Percentiles rank a stretch among this genome's conserved stretches.
Evolutionary conservation across 176 grass and related monocot genomes (phyloP).

Genomic region (Eremochloa ophiuroides): DNA sequence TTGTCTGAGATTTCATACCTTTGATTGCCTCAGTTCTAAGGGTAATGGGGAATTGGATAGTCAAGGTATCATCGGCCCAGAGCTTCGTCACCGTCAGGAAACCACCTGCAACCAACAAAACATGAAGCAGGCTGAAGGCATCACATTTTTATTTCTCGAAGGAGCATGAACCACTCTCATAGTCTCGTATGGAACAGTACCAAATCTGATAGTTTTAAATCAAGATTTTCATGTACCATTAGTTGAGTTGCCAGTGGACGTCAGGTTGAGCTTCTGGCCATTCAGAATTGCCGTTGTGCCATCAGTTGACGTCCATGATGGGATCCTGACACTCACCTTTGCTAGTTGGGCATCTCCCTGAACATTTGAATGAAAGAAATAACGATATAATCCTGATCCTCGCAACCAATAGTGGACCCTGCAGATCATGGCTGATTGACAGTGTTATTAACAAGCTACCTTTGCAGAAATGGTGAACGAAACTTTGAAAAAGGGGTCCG

Average conservation of each 20-base stretch:
- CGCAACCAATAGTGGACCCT: not conserved
- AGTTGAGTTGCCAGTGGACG: constrained; percentile 39
- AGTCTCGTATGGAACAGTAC: not conserved
- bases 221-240: not conserved
- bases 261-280: constrained; percentile 45
- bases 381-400: not conserved
- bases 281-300: constrained; percentile 48
- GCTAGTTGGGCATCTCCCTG: constrained; percentile 43
- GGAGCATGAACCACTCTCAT: not conserved
- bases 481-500: constrained; percentile 50
- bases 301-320: constrained; percentile 67
- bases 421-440: not conserved
- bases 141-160: not conserved
- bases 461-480: constrained; percentile 54
- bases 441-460: constrained; percentile 13
- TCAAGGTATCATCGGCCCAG: constrained; percentile 56
- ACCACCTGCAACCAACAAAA: constrained; percentile 48
- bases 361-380: not conserved
- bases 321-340: constrained; percentile 63
- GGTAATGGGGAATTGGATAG: constrained; percentile 49
- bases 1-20: constrained; percentile 29
- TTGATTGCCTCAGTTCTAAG: constrained; percentile 66
- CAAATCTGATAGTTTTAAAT: not conserved
- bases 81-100: constrained; percentile 59
- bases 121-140: not conserved